Base-by-base conservation (phyloP, 2,329 filamentous ascomycete species). In the Zalaria obscura region DNA sequence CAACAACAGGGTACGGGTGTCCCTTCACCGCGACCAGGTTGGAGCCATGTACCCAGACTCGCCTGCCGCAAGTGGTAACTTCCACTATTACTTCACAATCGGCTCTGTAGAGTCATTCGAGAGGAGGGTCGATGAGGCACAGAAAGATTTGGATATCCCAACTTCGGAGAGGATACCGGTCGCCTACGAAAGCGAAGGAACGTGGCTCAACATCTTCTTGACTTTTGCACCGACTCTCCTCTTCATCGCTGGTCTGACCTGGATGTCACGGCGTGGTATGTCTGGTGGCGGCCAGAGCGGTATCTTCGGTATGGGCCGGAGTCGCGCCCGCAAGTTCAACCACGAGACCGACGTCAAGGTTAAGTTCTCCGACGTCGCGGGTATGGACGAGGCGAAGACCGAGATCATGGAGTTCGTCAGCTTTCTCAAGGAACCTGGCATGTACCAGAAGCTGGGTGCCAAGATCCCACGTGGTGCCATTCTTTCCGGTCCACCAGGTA, bases 401-500 rank as follows among this genome's bases (percentile, higher is more conserved):
- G 91, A 98, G 64, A 98, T 98, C 52, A 95, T 96, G 87, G 91
- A 98, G 63, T 98, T 98, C 55, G 91, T 98, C 51, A 88, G 83
- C 59, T 98, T 98, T 70, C 66, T 98, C 48, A 89, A 95, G 69
- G 83, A 91, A 55, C 91, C 91, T 1, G 83, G 86, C 53, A 80
- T 83, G 49, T 98, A 94, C 65, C 80, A 94, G 66, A 84, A 83
- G 61, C 76, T 98, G 11, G 91, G 91, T 54, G 91, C 91, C 47
- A 98, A 98, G 70, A 98, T 98, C 40, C 91, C 91, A 32, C 85
- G 91, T 48, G 91, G 91, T 55, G 91, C 91, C 38, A 95, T 98
- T 59, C 74, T 98, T 27, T 93, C 89, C 46, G 91, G 91, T n/a
- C 91, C 91, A 40, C 91, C 91, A 3, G 91, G 91, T 71, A 98